Base-by-base conservation (phyloP, 2,329 filamentous ascomycete genomes). In the Ceratocystis diversiconidia region DNA sequence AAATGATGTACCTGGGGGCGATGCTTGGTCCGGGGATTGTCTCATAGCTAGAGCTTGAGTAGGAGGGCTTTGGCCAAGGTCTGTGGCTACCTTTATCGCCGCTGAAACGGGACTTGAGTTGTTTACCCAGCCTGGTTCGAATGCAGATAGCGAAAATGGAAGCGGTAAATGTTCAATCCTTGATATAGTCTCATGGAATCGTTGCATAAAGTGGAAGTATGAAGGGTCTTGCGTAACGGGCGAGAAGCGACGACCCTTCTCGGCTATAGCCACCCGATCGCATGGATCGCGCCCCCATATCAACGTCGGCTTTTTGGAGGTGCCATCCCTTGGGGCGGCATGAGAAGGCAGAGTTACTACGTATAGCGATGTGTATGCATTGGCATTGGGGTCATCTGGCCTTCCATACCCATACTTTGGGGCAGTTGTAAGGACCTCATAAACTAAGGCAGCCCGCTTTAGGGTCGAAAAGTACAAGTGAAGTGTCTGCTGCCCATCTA, bases 211-310 rank as follows among this genome's bases (percentile, higher is more conserved):
- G 3, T 22, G n/a, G 12, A 8, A 19, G 52, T 32, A 48, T 28
- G n/a, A 28, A 36, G 55, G 15, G 43, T 50, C 28, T 36, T 65
- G 63, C 19, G 55, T 48, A 17, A 65, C 43, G 6, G 32, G 17
- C 6, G 22, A 55, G 36, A 61, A 65, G 10, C 63, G 63, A 22
- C 28, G n/a, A 15, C n/a, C 10, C n/a, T 44, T 55, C 15, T 65
- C 63, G 17, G 22, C 25, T 25, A 65, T 65, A 4, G 55, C 52
- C 15, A 12, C 22, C 10, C 57, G 55, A 17, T 65, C 55, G 44
- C 63, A 65, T 1, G 52, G 63, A 48, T 65, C 63, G 10, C 63
- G 63, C 22, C 55, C 63, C 63, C 63, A 65, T 19, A 25, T 43
- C 10, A 63, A 41, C n/a, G 5, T 32, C 0, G 8, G 17, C 7